These are phyloP conservation scores for Sclerotinia glacialis DNA, from an alignment of 2,329 filamentous ascomycete species.

Conservation along the genomic window DNA sequence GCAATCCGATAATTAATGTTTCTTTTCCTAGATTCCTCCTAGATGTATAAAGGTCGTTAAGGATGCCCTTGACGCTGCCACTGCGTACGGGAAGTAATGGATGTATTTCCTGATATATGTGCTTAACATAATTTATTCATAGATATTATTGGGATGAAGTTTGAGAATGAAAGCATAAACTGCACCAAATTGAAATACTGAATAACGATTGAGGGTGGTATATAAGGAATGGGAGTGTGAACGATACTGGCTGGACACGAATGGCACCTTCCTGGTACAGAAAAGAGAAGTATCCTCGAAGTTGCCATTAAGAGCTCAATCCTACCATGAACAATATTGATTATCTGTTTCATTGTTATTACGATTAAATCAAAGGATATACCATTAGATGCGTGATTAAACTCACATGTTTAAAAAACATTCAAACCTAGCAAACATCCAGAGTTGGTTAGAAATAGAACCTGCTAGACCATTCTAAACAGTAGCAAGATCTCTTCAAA, in stretches of 20 bases:
- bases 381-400: neutral
- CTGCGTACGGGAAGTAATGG: no score
- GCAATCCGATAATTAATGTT: no score
- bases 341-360: neutral
- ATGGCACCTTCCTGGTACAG: neutral
- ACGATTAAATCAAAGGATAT: neutral
- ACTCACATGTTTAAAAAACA: neutral
- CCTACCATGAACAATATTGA: neutral
- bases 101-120: no score
- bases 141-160: neutral
- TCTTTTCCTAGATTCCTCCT: no score
- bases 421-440: no score
- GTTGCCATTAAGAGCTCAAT: no score
- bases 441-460: no score
- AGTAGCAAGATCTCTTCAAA: neutral
- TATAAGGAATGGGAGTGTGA: neutral
- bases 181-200: neutral
- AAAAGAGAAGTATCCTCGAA: neutral
- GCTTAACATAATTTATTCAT: neutral
- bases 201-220: no score
- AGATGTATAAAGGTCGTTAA: no score
- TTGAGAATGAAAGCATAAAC: no score
- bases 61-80: no score
- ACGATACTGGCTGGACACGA: neutral
- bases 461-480: neutral